Evolutionary conservation across 2,329 filamentous ascomycete species (phyloP), one percentile per base, ranked within the genome.

Genomic region (Oidium heveae): DNA sequence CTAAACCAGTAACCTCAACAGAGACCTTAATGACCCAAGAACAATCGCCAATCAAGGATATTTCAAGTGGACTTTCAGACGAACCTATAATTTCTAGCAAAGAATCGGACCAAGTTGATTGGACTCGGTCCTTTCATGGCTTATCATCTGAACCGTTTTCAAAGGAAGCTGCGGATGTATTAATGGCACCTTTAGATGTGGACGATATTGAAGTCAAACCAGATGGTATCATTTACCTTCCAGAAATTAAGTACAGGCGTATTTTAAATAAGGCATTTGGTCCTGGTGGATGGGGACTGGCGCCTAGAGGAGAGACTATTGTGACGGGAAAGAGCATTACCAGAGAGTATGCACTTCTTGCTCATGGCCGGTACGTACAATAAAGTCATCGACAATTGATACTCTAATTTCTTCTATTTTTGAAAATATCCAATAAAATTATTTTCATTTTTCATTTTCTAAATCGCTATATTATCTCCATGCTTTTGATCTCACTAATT

Each of bases 201-300:
- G 74, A 80, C 51, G 89, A 96, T 68, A 80, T 98, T 55, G 91
- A 98, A 71, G 83, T 98, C 65, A 98, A 98, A 72, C 89, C 91
- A 34, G 91, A 98, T 70, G 91, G 91, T 36, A 89, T 98, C 61
- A 72, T 96, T 57, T 98, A 96, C 67, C 72, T 98, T 56, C 91
- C 91, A 13, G 91, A 98, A 73, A 96, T 98, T 72, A 95, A 96
- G 71, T 98, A 98, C 70, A 74, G 91, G 47, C 74, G 89, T 58
- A 89, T 94, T 59, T 69, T 98, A 62, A 95, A 96, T 67, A 72
- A 74, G 63, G 86, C 87, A 0, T 98, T 98, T 69, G 89, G 91
- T 0, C 91, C 91, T 0, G 91, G 93, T 54, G 91, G 84, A 7
- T 98, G 91, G 91, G 91, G 91, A 0, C 71, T 98, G 55, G 89